phyloP scores from a whole-genome alignment of 2,329 filamentous ascomycete species.

The Dendryphion nanum region DNA sequence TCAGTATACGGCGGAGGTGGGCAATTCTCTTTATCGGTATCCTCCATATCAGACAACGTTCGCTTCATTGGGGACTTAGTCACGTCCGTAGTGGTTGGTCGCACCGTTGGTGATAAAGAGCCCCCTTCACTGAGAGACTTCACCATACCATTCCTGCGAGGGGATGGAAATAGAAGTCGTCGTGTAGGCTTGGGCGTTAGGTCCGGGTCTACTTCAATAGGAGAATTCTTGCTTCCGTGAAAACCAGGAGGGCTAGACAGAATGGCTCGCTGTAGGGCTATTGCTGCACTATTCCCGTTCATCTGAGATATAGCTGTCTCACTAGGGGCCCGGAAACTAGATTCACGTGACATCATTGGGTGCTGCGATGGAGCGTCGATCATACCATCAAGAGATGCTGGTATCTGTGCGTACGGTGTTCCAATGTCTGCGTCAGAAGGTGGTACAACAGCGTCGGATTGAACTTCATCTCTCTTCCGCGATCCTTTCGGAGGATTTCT shows the following conservation, averaged over 20 bases:
- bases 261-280: constrained; percentile 53
- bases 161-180: constrained; percentile 74
- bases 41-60: constrained; percentile 4
- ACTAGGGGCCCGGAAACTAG: constrained; percentile 9
- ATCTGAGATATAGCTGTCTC: no score
- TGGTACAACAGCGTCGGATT: constrained; percentile 30
- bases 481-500: constrained; percentile 19
- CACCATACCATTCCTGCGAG: constrained; percentile 62
- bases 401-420: not conserved
- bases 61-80: constrained; percentile 4
- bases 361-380: constrained; percentile 8
- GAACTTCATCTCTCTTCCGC: constrained; percentile 46
- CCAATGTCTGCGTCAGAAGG: constrained; percentile 25
- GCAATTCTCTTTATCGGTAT: constrained; percentile 58
- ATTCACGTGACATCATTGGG: constrained; percentile 8
- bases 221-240: constrained; percentile 46
- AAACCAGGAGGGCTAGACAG: constrained; percentile 61
- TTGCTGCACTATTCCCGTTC: no score
- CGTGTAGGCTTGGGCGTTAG: constrained; percentile 63
- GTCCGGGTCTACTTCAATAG: constrained; percentile 50
- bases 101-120: constrained; percentile 5
- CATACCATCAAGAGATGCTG: constrained; percentile 4
- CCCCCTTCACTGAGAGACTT: constrained; percentile 59
- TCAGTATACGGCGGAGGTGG: constrained; percentile 39
- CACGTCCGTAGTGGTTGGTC: constrained; percentile 18